Base-by-base conservation (phyloP, 108 stramenopile genomes). In the Asterionellopsis glacialis region DNA sequence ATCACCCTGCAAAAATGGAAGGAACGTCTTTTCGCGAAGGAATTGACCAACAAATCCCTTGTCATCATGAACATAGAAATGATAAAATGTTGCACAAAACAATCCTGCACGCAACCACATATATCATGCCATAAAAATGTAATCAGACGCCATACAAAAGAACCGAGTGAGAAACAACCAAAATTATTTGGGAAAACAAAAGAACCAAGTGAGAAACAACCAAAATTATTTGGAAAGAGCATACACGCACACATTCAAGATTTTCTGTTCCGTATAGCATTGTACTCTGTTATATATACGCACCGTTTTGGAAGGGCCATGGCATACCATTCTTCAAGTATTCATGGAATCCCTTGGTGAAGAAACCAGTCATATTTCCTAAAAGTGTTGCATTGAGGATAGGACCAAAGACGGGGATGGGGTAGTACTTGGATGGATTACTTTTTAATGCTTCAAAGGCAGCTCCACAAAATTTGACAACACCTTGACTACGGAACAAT, bases 311-410 rank as follows among this genome's bases (percentile, higher is more conserved):
- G 54, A 87, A 85, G n/a, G 82, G 61, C 83, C 83, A 90, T 12
- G 85, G 85, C 65, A 85, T 83, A 0, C 83, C 84, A 23, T 73
- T 70, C 42, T 72, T 55, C 63, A 89, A 55, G 56, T 89, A 77
- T 4, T 55, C 79, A 68, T 89, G 69, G 52, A 89, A 81, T 45
- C 88, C 89, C n/a, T 73, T 77, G 57, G 65, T 43, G 43, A 89
- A 66, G 55, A 93, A 87, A 0, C 82, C 82, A 33, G 85, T 84
- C 84, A 89, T 83, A 49, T 93, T 93, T 19, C 91, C 91, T 18
- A 93, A 74, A 38, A 78, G 40, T n/a, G 73, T 57, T 13, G 79
- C 84, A 44, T 85, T 82, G 45, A 85, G 39, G 61, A 93, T 87
- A 6, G 91, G 91, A 21, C 91, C 91, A 61, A 93, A 73, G 14